These are phyloP conservation scores for Malus sylvestris DNA, from an alignment of 306 rosid species.

Conservation along the genomic window DNA sequence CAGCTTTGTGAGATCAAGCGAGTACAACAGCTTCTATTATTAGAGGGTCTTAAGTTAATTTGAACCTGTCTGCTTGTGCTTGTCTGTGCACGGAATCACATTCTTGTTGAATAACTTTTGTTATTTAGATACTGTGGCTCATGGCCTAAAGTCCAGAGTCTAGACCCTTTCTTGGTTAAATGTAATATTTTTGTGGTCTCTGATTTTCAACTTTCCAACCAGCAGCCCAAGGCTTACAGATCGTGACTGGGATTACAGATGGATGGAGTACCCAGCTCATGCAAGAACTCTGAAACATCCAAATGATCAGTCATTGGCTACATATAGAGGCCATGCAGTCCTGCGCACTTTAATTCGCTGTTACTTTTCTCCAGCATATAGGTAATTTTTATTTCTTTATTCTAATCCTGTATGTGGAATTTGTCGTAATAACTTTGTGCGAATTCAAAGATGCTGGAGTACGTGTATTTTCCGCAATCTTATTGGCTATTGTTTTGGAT, in stretches of 20 bases:
- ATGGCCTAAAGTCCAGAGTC: neutral
- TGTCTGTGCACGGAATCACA: neutral
- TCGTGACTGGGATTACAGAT: slow-evolving; percentile 74
- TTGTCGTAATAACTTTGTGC: neutral
- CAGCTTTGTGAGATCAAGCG: neutral
- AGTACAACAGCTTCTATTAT: neutral
- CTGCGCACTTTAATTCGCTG: slow-evolving; percentile 76
- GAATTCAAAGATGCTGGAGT: neutral
- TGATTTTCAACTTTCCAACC: slow-evolving; percentile 1
- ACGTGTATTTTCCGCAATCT: neutral
- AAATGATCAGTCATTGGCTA: slow-evolving; percentile 58
- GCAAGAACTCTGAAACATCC: slow-evolving; percentile 57
- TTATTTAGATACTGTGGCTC: neutral
- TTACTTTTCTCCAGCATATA: slow-evolving; percentile 77
- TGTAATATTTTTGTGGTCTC: neutral
- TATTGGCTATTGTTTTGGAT: neutral
- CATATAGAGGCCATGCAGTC: slow-evolving; percentile 79
- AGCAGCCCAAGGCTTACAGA: slow-evolving; percentile 38
- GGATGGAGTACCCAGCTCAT: slow-evolving; percentile 74
- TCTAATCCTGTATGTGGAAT: neutral
- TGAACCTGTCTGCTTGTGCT: neutral
- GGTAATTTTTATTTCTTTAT: slow-evolving; percentile 33
- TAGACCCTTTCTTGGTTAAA: neutral
- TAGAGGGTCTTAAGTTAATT: neutral
- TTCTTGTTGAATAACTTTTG: neutral